These are phyloP conservation scores for Ligustrum vulgare DNA, from an alignment of 257 asterid species.

Conservation along the genomic window DNA sequence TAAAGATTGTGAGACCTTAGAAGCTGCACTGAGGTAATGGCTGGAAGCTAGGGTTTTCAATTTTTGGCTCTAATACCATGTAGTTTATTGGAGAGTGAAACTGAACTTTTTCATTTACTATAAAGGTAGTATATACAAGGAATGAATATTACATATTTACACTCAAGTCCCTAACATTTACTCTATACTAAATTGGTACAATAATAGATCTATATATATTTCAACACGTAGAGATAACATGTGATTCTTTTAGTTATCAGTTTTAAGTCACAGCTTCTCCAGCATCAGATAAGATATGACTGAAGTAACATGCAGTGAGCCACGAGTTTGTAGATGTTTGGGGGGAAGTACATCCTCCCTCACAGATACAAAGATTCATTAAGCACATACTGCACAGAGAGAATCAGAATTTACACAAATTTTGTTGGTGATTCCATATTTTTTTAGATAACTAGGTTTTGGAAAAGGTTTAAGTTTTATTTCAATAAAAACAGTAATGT, in stretches of 20 bases:
- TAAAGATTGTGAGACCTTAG: too few relatives aligned
- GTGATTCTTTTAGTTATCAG: not conserved
- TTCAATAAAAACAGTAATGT: not conserved
- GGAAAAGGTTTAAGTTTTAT: not conserved
- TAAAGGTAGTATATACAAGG: too few relatives aligned
- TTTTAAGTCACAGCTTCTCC: not conserved
- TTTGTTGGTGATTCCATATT: not conserved
- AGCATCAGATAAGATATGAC: not conserved
- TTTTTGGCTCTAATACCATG: too few relatives aligned
- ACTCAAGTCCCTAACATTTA: too few relatives aligned
- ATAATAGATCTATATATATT: too few relatives aligned
- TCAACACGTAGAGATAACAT: not conserved
- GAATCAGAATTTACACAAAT: not conserved
- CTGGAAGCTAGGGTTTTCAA: too few relatives aligned
- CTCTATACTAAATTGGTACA: too few relatives aligned
- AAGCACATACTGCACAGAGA: not conserved
- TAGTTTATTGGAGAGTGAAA: too few relatives aligned
- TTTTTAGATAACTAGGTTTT: not conserved
- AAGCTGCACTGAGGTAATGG: too few relatives aligned
- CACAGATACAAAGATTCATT: not conserved
- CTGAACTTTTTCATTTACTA: too few relatives aligned
- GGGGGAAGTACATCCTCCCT: not conserved
- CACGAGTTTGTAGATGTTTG: not conserved
- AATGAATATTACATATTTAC: too few relatives aligned
- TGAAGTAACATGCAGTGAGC: not conserved